Base-by-base conservation (phyloP, 169 alveolate genomes). In the Theileria sp. region DNA sequence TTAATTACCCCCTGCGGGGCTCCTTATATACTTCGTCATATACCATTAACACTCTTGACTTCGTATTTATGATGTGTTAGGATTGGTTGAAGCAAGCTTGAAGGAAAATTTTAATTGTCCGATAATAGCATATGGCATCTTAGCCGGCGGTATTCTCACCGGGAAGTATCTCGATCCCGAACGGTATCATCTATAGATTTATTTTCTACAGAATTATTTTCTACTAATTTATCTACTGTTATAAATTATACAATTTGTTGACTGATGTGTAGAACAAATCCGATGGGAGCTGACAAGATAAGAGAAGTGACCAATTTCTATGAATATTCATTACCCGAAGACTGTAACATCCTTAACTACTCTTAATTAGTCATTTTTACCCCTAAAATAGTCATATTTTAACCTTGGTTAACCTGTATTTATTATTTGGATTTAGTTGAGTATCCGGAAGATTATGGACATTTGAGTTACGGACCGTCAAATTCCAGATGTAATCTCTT, bases 141-240 rank as follows among this genome's bases (percentile, higher is more conserved):
- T 93, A 51, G 96, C 96, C 9, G 96, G 96, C 13, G 96, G 96
- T 64, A 89, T 93, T n/a, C 68, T 93, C 50, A 93, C 96, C 6
- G 95, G 95, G 23, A 93, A 93, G 70, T 93, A 93, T 81, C 81
- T 93, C 54, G 95, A 93, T 73, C 96, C 96, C 0, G 95, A 93
- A 69, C 58, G 94, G 92, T 58, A 58, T 25, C 15, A 1, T 1
- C 19, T 30, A 44, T 8, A 36, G n/a, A n/a, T n/a, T n/a, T n/a
- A n/a, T n/a, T n/a, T n/a, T n/a, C n/a, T n/a, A n/a, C n/a, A n/a
- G n/a, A n/a, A n/a, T n/a, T n/a, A n/a, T n/a, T n/a, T n/a, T n/a
- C n/a, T n/a, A n/a, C n/a, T n/a, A n/a, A 36, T 36, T 36, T 28
- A 60, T 9, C 49, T 13, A 61, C 69, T 61, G 8, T 44, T 44